These are phyloP conservation scores for Sporisorium exsertum DNA, from an alignment of 1,284 basidiomycete genomes.

Conservation along the genomic window DNA sequence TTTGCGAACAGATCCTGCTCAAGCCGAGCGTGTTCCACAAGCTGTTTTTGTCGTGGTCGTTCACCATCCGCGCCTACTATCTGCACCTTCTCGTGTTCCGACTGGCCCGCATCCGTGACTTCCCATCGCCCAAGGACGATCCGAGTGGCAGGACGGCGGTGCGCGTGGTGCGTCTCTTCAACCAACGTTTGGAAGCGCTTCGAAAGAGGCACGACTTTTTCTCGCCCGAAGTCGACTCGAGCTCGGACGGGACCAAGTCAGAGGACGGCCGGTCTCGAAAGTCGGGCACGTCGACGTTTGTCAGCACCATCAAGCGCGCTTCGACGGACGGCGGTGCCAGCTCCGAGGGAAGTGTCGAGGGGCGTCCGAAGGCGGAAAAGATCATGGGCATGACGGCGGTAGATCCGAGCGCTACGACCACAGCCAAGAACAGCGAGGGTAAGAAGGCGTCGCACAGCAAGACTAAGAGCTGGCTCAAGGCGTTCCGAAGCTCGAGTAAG, in stretches of 20 bases:
- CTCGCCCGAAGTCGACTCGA: constrained; percentile 54
- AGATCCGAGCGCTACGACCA: constrained; percentile 13
- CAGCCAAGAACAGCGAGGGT: constrained; percentile 10
- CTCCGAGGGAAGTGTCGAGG: constrained; percentile 27
- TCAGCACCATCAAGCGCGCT: constrained; percentile 63
- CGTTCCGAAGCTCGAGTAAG: constrained; percentile 49
- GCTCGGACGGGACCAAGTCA: constrained; percentile 50
- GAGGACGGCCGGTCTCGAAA: constrained; percentile 44
- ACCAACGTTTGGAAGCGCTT: constrained; percentile 58
- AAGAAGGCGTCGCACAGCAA: constrained; percentile 53
- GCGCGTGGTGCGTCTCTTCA: constrained; percentile 55
- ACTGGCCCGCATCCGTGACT: constrained; percentile 61
- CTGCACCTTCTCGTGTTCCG: constrained; percentile 65
- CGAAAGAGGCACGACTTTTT: constrained; percentile 59
- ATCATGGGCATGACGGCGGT: constrained; percentile 59
- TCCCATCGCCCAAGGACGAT: constrained; percentile 53
- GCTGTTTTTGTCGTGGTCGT: constrained; percentile 67
- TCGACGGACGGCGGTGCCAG: constrained; percentile 41
- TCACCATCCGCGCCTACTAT: constrained; percentile 66
- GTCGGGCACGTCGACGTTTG: constrained; percentile 55
- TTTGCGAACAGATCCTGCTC: constrained; percentile 64
- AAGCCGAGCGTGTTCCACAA: constrained; percentile 61
- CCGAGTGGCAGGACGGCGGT: constrained; percentile 51
- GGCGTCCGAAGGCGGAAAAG: constrained; percentile 56
- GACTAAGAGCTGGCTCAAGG: constrained; percentile 63